phyloP scores from a whole-genome alignment of 1,284 basidiomycete genomes.

The Blastosporella zonata region DNA sequence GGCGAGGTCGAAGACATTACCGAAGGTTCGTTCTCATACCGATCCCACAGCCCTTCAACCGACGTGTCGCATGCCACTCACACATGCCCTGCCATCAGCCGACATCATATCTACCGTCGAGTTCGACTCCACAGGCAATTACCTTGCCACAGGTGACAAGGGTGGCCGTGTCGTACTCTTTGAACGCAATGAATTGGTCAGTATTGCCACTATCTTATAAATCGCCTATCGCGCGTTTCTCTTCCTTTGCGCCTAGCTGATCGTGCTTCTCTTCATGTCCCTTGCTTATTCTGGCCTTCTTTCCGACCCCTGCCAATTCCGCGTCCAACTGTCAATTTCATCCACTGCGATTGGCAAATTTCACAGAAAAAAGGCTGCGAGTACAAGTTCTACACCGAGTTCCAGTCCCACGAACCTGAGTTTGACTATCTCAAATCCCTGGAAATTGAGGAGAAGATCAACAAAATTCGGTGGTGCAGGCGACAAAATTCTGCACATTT shows the following conservation, averaged over 20 bases:
- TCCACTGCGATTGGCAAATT: slow-evolving; percentile 12
- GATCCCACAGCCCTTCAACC: slow-evolving; percentile 1
- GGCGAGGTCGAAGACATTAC: slow-evolving; percentile 99
- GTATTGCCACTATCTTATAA: slow-evolving; percentile 32
- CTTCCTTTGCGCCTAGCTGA: slow-evolving; percentile 25
- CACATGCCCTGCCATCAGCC: slow-evolving; percentile 52
- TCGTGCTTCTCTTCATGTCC: slow-evolving; percentile 24
- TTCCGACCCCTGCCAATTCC: slow-evolving; percentile 4
- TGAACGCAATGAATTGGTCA: slow-evolving; percentile 94
- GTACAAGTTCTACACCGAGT: slow-evolving; percentile 99
- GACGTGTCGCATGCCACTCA: slow-evolving; percentile 17
- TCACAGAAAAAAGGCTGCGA: slow-evolving; percentile 98
- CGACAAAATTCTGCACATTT: slow-evolving; percentile 98
- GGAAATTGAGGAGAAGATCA: slow-evolving; percentile 99
- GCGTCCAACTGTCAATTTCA: slow-evolving; percentile 8
- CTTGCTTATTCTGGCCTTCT: slow-evolving; percentile 16
- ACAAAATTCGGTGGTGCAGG: slow-evolving; percentile 99
- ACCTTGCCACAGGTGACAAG: slow-evolving; percentile 99
- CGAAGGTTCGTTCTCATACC: slow-evolving; percentile 65
- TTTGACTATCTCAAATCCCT: slow-evolving; percentile 99
- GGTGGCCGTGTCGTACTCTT: slow-evolving; percentile 98
- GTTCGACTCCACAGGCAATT: slow-evolving; percentile 99
- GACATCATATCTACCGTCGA: slow-evolving; percentile 99
- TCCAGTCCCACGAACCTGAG: slow-evolving; percentile 99
- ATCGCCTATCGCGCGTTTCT: slow-evolving; percentile 11